These are phyloP conservation scores for Pyricularia sp. DNA, from an alignment of 2,329 filamentous ascomycete genomes.

Conservation along the genomic window DNA sequence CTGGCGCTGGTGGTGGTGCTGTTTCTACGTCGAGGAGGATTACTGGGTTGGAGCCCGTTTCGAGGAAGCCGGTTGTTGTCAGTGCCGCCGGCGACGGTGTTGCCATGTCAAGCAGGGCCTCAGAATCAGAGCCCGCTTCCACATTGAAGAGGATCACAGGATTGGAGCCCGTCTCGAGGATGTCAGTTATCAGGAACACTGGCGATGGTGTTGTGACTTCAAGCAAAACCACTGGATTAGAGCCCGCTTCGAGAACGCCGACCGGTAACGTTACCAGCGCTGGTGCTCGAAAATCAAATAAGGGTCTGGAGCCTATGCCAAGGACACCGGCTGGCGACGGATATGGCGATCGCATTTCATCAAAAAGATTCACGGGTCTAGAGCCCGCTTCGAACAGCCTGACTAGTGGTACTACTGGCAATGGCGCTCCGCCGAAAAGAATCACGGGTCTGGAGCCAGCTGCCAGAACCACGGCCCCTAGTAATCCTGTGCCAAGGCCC, in stretches of 20 bases:
- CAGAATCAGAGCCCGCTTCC: neutral
- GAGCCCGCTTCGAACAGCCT: neutral
- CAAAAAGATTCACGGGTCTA: neutral
- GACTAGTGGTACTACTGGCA: neutral
- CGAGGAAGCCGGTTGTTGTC: neutral
- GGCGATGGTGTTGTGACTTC: no score
- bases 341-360: neutral
- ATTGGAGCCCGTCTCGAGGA: neutral
- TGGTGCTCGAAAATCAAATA: neutral
- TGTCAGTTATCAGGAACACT: neutral
- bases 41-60: neutral
- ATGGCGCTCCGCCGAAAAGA: neutral
- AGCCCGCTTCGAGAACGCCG: neutral
- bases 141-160: neutral
- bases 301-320: no score
- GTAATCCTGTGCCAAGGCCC: neutral
- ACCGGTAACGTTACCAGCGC: neutral
- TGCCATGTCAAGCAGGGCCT: neutral
- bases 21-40: neutral
- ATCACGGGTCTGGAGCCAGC: neutral
- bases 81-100: neutral
- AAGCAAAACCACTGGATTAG: neutral
- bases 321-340: neutral
- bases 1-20: neutral
- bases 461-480: neutral